Percentiles rank a stretch among this genome's conserved stretches.
Conservation (phyloP, 2,329 filamentous ascomycete species). For the Trichoderma guizhouense region DNA sequence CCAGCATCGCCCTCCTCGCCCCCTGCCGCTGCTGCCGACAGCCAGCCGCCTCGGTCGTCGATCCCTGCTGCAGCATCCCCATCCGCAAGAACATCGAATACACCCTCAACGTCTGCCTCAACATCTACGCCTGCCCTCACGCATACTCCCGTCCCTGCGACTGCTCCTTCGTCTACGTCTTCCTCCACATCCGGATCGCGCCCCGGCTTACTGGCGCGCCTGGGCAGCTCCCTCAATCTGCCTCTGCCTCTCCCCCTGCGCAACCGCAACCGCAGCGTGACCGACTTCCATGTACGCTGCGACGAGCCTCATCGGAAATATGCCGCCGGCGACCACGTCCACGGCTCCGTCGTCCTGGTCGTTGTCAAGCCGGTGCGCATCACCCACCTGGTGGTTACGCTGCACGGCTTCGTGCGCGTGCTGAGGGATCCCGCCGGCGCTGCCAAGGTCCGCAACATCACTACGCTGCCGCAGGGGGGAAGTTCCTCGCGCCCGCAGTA, state of each 20-base stretch:
- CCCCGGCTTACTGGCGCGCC: conserved; percentile 48
- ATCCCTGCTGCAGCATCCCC: neutral
- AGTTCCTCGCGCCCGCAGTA: conserved; percentile 49
- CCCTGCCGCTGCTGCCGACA: neutral
- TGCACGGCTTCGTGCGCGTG: conserved; percentile 77
- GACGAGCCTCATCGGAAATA: conserved; percentile 77
- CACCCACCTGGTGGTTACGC: conserved; percentile 73
- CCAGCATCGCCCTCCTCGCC: conserved; percentile 21
- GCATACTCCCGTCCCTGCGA: neutral
- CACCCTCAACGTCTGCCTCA: neutral
- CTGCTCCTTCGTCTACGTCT: neutral
- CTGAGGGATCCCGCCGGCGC: conserved; percentile 65
- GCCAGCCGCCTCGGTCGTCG: neutral
- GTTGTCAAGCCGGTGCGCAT: conserved; percentile 72
- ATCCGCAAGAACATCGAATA: neutral
- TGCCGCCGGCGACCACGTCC: conserved; percentile 69
- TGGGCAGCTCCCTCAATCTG: conserved; percentile 44
- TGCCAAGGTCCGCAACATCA: conserved; percentile 47
- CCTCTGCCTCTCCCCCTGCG: conserved; percentile 48
- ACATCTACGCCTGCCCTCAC: neutral
- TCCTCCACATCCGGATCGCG: conserved; percentile 36
- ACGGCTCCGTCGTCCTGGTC: conserved; percentile 68
- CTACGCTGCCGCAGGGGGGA: conserved; percentile 39
- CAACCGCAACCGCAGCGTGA: conserved; percentile 59
- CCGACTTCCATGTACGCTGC: conserved; percentile 75